Evolutionary conservation across 2,329 filamentous ascomycete genomes (phyloP), one percentile per base, ranked within the genome.

Genomic region (Teratosphaeria viscida): DNA sequence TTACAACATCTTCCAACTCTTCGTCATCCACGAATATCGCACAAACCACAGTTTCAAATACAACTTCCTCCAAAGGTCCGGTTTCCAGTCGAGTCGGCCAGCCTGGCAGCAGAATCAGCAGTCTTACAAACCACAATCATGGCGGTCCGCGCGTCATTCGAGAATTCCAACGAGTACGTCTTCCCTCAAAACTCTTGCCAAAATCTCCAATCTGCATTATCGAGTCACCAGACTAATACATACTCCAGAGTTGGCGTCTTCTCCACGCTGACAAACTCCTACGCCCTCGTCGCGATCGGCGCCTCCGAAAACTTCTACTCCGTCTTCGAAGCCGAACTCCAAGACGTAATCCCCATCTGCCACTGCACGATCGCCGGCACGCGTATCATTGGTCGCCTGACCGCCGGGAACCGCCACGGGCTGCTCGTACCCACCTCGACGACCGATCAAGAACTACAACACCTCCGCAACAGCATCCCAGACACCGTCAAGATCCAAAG

Each of bases 271-370:
- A 99, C 94, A 68, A 99, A 99, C 79, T 92, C 90, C 62, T 99
- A 96, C 77, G 91, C 92, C 69, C 83, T 99, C 70, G 90, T 96
- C 69, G 92, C 92, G 65, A 85, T 96, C 66, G 94, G 94, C 72
- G 92, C 90, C 69, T 96, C 90, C 72, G 92, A 96, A 82, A 97
- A 97, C 84, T 99, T 99, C 78, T 97, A 97, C 85, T 67, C 23
- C 81, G 85, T 97, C 74, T 97, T 99, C 79, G 94, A 99, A 82
- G 87, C 92, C 64, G 94, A 99, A 80, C 83, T 99, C 63, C 90
- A 95, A 81, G 94, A 97, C 79, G 86, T 96, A 64, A 92, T 99
- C 70, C 94, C 94, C 67, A 96, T 96, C 76, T 94, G 90, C 77
- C 90, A 94, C 78, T 92, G 90, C 68, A 96, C 92, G 60, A 97